phyloP scores from a whole-genome alignment of 768 basidiomycete species.

The Jaapia argillacea region DNA sequence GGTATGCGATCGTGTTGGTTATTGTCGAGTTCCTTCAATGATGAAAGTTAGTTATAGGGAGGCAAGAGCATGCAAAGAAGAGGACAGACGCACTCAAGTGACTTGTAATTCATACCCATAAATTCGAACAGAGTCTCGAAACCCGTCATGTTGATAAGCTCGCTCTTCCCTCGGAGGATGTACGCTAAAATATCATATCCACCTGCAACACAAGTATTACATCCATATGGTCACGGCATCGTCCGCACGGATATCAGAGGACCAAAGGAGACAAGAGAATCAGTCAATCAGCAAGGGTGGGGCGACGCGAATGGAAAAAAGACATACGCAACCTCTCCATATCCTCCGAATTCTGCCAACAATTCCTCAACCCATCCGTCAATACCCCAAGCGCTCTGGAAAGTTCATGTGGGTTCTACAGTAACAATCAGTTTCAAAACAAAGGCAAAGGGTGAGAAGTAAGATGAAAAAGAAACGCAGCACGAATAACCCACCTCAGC shows the following conservation, averaged over 20 bases:
- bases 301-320: too few species aligned
- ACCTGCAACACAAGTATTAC: constrained; percentile 29
- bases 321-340: constrained; percentile 79
- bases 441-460: not conserved
- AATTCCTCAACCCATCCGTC: constrained; percentile 68
- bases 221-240: not conserved
- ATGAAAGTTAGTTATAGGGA: constrained; percentile 1
- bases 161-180: constrained; percentile 61
- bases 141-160: constrained; percentile 66
- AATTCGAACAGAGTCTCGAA: constrained; percentile 84
- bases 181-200: constrained; percentile 83
- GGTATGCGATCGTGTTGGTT: constrained; percentile 74
- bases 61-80: not conserved
- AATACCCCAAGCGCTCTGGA: constrained; percentile 64
- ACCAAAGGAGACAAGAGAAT: too few species aligned
- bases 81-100: constrained; percentile 55
- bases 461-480: not conserved
- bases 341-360: constrained; percentile 92
- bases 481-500: constrained; percentile 41
- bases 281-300: too few species aligned
- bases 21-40: constrained; percentile 63
- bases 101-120: constrained; percentile 74
- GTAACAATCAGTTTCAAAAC: not conserved
- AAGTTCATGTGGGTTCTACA: constrained; percentile 66
- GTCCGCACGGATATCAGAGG: too few species aligned